These are phyloP conservation scores for Suillus americanus DNA, from an alignment of 768 basidiomycete species.

Conservation along the genomic window DNA sequence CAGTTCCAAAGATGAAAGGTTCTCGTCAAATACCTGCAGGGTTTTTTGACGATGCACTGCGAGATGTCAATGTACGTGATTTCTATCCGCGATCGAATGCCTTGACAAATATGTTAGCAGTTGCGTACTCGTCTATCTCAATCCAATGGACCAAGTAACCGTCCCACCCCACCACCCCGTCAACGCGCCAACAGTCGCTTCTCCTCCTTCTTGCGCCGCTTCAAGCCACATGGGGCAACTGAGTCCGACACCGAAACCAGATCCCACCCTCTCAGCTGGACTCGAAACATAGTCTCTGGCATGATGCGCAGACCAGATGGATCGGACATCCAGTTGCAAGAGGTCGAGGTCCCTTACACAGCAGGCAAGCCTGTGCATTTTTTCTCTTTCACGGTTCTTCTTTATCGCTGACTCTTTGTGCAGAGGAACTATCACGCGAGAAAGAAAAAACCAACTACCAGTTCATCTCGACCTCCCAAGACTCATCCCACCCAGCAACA, in stretches of 20 bases:
- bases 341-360: neutral
- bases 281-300: neutral
- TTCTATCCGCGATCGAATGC: neutral
- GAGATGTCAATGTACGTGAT: neutral
- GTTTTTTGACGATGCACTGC: neutral
- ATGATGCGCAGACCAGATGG: neutral
- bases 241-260: neutral
- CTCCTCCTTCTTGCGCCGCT: neutral
- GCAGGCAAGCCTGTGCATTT: neutral
- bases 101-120: too few species aligned
- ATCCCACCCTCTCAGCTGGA: neutral
- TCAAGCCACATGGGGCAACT: too few species aligned
- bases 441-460: neutral
- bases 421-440: neutral
- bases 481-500: neutral
- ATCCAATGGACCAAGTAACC: neutral
- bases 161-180: neutral
- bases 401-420: neutral
- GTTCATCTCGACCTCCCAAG: neutral
- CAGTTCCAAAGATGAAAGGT: neutral
- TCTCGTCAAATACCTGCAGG: neutral
- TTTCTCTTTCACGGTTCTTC: neutral
- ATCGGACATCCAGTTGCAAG: neutral
- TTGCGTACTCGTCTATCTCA: neutral
- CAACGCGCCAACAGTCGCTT: neutral